phyloP scores from a whole-genome alignment of 306 rosid species.

The Myrica gale region DNA sequence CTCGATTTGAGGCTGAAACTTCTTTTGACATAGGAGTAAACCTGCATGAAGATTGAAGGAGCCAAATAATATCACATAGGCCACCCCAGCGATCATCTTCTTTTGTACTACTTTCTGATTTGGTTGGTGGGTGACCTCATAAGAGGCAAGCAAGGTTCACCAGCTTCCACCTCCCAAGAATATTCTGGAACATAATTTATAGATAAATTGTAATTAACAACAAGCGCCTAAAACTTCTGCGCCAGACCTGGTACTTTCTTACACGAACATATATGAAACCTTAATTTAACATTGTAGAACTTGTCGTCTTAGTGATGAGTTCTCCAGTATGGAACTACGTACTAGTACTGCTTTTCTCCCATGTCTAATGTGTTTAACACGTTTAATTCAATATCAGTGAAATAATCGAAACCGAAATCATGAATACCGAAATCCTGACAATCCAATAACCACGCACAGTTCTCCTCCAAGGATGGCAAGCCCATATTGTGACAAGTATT shows the following conservation, averaged over 20 bases:
- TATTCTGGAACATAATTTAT: conserved; percentile 20
- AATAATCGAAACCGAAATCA: conserved; percentile 66
- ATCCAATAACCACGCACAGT: conserved; percentile 64
- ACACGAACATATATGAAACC: conserved; percentile 27
- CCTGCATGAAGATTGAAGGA: background rate
- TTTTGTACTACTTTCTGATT: conserved; percentile 31
- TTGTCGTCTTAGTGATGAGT: conserved; percentile 21
- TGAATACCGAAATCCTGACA: conserved; percentile 81
- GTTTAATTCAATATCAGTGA: conserved; percentile 51
- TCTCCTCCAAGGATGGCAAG: conserved; percentile 55
- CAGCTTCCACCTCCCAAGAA: conserved; percentile 39
- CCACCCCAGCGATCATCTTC: conserved; percentile 16
- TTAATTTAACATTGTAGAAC: background rate
- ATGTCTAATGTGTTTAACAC: conserved; percentile 41
- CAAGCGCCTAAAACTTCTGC: too few species aligned
- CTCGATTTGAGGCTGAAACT: too few species aligned
- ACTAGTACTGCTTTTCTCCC: conserved; percentile 31
- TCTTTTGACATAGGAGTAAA: too few species aligned
- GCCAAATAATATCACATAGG: conserved; percentile 20
- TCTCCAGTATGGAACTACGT: conserved; percentile 13
- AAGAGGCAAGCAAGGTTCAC: conserved; percentile 31
- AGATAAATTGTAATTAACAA: background rate
- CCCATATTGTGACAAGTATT: conserved; percentile 24
- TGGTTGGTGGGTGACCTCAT: conserved; percentile 49
- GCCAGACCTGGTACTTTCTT: conserved; percentile 17